Percentiles rank a stretch among this genome's conserved stretches.
Conservation (phyloP, 441 rosid species). For the Gossypium armourianum region DNA sequence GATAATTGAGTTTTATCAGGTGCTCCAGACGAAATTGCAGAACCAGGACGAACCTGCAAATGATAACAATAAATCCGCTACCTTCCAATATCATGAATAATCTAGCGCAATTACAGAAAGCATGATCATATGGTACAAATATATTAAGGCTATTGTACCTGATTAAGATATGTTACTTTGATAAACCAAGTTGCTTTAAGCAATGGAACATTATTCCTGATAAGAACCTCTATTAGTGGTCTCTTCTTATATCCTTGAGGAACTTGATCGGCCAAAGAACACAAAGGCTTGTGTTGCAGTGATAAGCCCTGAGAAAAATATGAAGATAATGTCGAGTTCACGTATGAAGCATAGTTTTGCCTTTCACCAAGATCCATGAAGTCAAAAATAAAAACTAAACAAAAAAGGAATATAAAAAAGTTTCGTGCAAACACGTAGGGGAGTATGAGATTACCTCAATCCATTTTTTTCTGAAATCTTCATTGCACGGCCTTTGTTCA, state of each 20-base stretch:
- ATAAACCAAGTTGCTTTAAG: constrained; percentile 94
- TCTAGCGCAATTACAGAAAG: not conserved
- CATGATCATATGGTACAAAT: not conserved
- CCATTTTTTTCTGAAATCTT: constrained; percentile 88
- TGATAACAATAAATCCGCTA: constrained; percentile 24
- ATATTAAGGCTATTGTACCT: constrained; percentile 38
- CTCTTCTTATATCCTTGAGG: constrained; percentile 72
- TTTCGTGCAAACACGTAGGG: not conserved
- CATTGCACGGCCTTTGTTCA: constrained; percentile 62
- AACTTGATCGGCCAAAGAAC: constrained; percentile 78
- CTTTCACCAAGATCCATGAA: not conserved
- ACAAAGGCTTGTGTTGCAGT: constrained; percentile 73
- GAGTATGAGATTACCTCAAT: constrained; percentile 51
- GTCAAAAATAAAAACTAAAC: not conserved
- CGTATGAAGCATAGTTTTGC: not conserved
- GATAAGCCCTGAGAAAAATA: constrained; percentile 58
- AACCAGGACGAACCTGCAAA: constrained; percentile 64
- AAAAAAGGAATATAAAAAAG: not conserved
- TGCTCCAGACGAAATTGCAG: constrained; percentile 52
- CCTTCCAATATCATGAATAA: constrained; percentile 18
- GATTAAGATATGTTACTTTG: constrained; percentile 91
- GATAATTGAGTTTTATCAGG: constrained; percentile 60
- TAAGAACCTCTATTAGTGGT: constrained; percentile 77
- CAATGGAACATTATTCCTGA: constrained; percentile 86
- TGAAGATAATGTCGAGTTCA: not conserved